phyloP scores from a whole-genome alignment of 768 basidiomycete species.

The Termitomyces sp. region DNA sequence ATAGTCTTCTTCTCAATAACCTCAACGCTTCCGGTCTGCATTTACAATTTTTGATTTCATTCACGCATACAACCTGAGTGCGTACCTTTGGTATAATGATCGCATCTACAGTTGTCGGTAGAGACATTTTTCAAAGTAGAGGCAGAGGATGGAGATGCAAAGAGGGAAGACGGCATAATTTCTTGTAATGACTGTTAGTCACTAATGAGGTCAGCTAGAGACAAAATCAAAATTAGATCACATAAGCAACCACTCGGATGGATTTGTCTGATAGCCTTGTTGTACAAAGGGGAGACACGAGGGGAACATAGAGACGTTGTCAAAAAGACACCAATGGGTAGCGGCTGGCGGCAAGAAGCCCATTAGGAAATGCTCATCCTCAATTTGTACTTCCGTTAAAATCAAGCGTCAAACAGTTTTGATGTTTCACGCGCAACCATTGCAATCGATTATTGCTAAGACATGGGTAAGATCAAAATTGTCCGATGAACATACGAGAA shows the following conservation, averaged over 20 bases:
- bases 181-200: neutral
- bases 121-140: constrained; percentile 33
- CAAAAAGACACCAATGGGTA: neutral
- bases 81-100: constrained; percentile 57
- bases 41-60: neutral
- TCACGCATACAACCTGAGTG: too few species aligned
- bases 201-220: neutral
- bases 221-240: neutral
- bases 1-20: constrained; percentile 63
- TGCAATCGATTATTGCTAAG: neutral
- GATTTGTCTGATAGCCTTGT: neutral
- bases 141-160: constrained; percentile 24
- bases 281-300: neutral
- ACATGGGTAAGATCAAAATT: neutral
- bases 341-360: neutral
- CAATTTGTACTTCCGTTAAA: neutral
- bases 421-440: neutral
- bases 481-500: neutral
- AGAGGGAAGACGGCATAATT: neutral
- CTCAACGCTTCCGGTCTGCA: constrained; percentile 67
- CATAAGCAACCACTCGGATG: neutral
- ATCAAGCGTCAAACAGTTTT: neutral
- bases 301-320: neutral
- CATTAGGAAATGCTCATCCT: neutral
- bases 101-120: constrained; percentile 61